Evolutionary conservation across 192 early-diverging fungal genomes (phyloP), one percentile per base, ranked within the genome.

Genomic region (Podila epicladia): DNA sequence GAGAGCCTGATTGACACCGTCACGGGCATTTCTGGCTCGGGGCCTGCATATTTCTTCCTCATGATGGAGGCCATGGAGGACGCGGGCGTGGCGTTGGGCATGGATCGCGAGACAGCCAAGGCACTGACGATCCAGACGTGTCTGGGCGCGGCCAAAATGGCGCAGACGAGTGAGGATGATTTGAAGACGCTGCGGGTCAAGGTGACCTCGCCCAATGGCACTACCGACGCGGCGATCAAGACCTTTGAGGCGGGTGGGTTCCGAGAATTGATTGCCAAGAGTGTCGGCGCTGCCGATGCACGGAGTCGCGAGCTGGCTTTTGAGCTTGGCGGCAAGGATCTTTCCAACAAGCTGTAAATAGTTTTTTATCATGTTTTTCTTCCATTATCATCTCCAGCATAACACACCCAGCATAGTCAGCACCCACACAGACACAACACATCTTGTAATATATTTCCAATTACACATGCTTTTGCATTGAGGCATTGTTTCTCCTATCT

Each of bases 11-110:
- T 98, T 59, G 97, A 98, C 69, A 90, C 95, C 0, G 96, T 97
- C 38, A 96, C 95, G 1, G 94, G 91, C 5, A 83, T 96, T n/a
- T 94, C 92, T 62, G 95, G 97, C 4, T 94, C 92, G n/a, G 97
- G 97, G 5, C 97, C 97, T 4, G 97, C 97, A 3, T 98, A 98
- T 77, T 98, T 98, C 83, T 98, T 98, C 86, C 82, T 96, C 72
- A 85, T 98, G 65, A 89, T 97, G 82, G 97, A 97, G 84, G 91
- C 91, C 6, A 92, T 97, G 87, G 92, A 95, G 75, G 88, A 95
- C 57, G 93, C 94, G 8, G 96, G 87, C 17, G 87, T 91, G 0
- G 88, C 89, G 15, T 80, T 94, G 58, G 97, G 97, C 5, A 84
- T 98, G 68, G 82, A 90, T 8, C 67, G 83, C 1, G 92, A 93